phyloP scores from a whole-genome alignment of 1,284 basidiomycete genomes.

The Boletellus dicymbophilus region DNA sequence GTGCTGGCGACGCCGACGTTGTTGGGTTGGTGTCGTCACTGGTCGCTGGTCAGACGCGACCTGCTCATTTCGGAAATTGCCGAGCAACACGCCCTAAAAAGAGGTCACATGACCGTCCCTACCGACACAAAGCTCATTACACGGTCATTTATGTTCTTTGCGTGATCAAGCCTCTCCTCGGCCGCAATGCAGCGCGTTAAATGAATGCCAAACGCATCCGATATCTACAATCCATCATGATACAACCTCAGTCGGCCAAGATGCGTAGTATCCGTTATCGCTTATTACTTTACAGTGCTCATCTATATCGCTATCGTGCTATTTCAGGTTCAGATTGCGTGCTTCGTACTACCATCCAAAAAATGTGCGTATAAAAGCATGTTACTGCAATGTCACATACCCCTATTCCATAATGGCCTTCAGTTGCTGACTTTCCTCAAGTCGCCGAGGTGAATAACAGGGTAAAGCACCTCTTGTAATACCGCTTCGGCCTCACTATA shows the following conservation, averaged over 20 bases:
- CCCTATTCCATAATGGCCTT: constrained; percentile 10
- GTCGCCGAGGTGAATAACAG: constrained; percentile 2
- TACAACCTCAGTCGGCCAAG: too few species aligned
- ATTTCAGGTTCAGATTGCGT: constrained; percentile 1
- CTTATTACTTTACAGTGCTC: too few species aligned
- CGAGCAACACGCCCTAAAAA: constrained; percentile 5
- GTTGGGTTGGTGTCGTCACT: constrained; percentile 1
- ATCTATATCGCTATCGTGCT: too few species aligned
- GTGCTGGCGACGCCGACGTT: constrained; percentile 1
- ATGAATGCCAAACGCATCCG: background rate
- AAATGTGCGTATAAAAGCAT: background rate
- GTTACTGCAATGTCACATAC: background rate
- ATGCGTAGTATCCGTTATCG: too few species aligned
- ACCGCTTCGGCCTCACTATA: too few species aligned
- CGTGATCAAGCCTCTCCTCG: too few species aligned
- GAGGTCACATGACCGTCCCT: too few species aligned
- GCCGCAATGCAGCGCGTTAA: too few species aligned
- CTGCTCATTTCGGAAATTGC: constrained; percentile 16
- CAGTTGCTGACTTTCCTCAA: constrained; percentile 9
- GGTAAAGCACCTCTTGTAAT: constrained; percentile 5
- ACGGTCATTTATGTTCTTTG: too few species aligned
- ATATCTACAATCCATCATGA: too few species aligned
- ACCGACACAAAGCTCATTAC: too few species aligned
- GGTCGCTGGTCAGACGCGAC: background rate
- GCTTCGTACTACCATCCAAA: too few species aligned